phyloP scores from a whole-genome alignment of 495 filamentous ascomycete genomes.

The Delitschia confertaspora region DNA sequence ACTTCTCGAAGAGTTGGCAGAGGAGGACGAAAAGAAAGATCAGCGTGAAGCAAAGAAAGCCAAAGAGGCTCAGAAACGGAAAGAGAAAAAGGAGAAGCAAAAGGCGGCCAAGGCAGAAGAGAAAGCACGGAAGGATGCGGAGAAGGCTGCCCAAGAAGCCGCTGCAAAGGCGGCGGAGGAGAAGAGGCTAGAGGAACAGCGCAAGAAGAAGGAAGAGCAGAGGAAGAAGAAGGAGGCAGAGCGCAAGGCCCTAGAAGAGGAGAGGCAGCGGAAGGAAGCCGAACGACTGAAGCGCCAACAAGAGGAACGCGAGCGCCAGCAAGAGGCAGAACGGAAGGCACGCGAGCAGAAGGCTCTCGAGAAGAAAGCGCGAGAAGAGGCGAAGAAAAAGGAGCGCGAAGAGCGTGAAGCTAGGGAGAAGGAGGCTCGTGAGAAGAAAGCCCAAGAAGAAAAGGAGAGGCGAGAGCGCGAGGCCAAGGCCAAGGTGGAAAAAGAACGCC shows the following conservation, averaged over 20 bases:
- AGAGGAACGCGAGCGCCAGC: slow-evolving; percentile 76
- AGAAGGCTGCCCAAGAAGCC: slow-evolving; percentile 85
- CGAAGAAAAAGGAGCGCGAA: slow-evolving; percentile 55
- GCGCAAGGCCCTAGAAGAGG: slow-evolving; percentile 81
- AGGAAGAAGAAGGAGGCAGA: slow-evolving; percentile 88
- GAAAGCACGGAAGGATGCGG: slow-evolving; percentile 72
- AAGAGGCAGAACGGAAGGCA: slow-evolving; percentile 63
- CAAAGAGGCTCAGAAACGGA: slow-evolving; percentile 84
- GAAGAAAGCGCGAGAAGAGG: slow-evolving; percentile 57
- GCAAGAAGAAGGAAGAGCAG: slow-evolving; percentile 75
- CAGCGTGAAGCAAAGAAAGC: slow-evolving; percentile 87
- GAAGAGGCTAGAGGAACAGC: slow-evolving; percentile 71
- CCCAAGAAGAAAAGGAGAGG: slow-evolving; percentile 41
- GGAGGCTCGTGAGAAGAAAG: slow-evolving; percentile 48
- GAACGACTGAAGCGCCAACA: slow-evolving; percentile 68
- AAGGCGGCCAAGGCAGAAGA: slow-evolving; percentile 85
- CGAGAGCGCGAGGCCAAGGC: slow-evolving; percentile 36
- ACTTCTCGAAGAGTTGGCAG: slow-evolving; percentile 82
- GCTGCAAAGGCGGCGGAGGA: slow-evolving; percentile 65
- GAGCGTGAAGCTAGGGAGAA: slow-evolving; percentile 67
- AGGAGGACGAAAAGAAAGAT: slow-evolving; percentile 64
- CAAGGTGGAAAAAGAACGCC: slow-evolving; percentile 39
- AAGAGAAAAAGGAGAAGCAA: slow-evolving; percentile 78
- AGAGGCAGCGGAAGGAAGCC: slow-evolving; percentile 66
- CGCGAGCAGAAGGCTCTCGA: slow-evolving; percentile 66